These are phyloP conservation scores for Pseudognaphalium luteoalbum DNA, from an alignment of 129 eudicot genomes.

Conservation along the genomic window DNA sequence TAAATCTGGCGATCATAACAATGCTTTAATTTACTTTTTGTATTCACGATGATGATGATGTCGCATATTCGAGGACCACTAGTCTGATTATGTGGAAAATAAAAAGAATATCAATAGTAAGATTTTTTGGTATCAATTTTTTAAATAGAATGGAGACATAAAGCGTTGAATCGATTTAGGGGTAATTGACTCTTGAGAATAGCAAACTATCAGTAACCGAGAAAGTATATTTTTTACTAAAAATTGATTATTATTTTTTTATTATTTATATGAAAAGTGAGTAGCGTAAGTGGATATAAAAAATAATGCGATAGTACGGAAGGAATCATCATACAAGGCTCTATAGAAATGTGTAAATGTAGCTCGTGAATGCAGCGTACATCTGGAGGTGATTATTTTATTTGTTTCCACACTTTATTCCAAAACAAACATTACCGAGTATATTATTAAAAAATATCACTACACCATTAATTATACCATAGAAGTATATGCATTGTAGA, in stretches of 20 bases:
- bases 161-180: not conserved
- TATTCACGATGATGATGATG: constrained; percentile 5
- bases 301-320: constrained; percentile 28
- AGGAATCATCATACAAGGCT: constrained; percentile 25
- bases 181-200: constrained; percentile 23
- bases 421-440: not conserved
- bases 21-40: not conserved
- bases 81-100: constrained; percentile 9
- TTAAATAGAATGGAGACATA: not conserved
- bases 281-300: not conserved
- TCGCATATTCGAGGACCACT: not conserved
- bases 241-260: too few relatives aligned
- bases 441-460: too few relatives aligned
- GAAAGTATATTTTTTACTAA: too few relatives aligned
- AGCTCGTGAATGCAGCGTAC: constrained; percentile 28
- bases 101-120: not conserved
- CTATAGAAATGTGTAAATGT: not conserved
- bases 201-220: not conserved
- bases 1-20: constrained; percentile 17
- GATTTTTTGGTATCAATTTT: not conserved
- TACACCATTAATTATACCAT: too few relatives aligned
- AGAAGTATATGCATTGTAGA: too few relatives aligned
- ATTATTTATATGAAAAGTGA: too few relatives aligned
- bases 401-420: constrained; percentile 6
- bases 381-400: constrained; percentile 17